Evolutionary conservation across 495 filamentous ascomycete genomes (phyloP).

Genomic region (Lepraria neglecta): DNA sequence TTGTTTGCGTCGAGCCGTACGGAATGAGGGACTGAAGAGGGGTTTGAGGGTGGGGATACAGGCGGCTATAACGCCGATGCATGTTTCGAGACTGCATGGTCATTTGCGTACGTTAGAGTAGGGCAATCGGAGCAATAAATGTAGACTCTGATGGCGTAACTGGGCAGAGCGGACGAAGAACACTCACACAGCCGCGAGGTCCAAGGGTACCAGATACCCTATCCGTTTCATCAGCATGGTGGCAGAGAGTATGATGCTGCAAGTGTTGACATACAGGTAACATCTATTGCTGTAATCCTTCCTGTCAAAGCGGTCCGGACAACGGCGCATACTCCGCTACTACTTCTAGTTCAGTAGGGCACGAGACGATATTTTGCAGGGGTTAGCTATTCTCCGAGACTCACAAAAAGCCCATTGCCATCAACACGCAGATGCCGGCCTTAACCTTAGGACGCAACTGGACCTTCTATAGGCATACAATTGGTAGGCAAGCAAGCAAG

Average conservation of each 20-base stretch:
- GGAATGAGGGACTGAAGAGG: background rate
- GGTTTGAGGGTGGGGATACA: background rate
- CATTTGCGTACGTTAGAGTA: background rate
- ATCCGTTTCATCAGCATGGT: background rate
- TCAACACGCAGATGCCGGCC: slow-evolving; percentile 1
- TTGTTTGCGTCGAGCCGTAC: too few relatives aligned
- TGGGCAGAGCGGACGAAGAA: too few relatives aligned
- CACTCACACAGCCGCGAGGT: background rate
- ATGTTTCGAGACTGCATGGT: background rate
- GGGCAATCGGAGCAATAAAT: too few relatives aligned
- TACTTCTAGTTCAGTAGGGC: background rate
- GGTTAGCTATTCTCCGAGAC: background rate
- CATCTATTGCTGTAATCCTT: background rate
- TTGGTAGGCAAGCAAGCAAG: background rate
- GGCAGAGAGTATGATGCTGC: background rate
- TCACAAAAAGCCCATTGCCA: slow-evolving; percentile 3
- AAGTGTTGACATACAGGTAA: background rate
- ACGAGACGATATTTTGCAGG: background rate
- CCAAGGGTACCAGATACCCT: background rate
- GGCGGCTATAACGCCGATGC: background rate
- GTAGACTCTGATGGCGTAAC: too few relatives aligned
- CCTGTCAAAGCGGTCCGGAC: background rate
- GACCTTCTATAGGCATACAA: background rate
- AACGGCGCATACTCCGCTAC: background rate
- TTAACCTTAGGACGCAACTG: background rate